Conservation (phyloP, 352 stramenopile genomes). For the Plasmopara muralis region DNA sequence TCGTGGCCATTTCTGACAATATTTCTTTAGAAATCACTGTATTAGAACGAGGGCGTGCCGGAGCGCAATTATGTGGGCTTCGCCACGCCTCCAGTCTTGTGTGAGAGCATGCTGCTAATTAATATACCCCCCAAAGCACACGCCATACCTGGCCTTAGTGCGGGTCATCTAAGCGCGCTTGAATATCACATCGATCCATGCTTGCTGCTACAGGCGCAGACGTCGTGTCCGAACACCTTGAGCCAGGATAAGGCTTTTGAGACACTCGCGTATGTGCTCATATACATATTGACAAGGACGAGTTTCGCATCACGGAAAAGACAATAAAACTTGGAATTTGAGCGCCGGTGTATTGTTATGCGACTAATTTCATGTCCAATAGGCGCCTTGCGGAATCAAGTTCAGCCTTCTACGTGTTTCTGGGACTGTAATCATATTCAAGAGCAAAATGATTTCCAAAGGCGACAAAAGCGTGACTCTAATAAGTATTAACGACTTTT, state of each 20-base stretch:
- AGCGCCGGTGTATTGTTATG: conserved; percentile 89
- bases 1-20: conserved; percentile 89
- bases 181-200: conserved; percentile 76
- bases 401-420: conserved; percentile 94
- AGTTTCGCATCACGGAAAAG: conserved; percentile 44
- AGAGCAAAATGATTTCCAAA: conserved; percentile 36
- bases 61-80: conserved; percentile 60
- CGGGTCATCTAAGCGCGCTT: conserved; percentile 86
- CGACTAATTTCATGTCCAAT: conserved; percentile 75
- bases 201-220: conserved; percentile 92
- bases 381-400: conserved; percentile 81
- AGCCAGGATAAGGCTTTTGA: conserved; percentile 87
- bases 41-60: conserved; percentile 60
- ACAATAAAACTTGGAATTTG: conserved; percentile 51
- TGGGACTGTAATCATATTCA: conserved; percentile 83
- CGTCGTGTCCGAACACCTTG: conserved; percentile 90
- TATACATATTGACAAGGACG: conserved; percentile 34
- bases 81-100: conserved; percentile 44
- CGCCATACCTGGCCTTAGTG: conserved; percentile 93
- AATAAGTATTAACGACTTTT: conserved; percentile 58
- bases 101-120: conserved; percentile 82
- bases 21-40: conserved; percentile 94
- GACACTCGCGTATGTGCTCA: conserved; percentile 79
- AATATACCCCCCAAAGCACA: conserved; percentile 56
- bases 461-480: conserved; percentile 42